These are phyloP conservation scores for Cladosporium sp. DNA, from an alignment of 2,329 filamentous ascomycete genomes.

Conservation along the genomic window DNA sequence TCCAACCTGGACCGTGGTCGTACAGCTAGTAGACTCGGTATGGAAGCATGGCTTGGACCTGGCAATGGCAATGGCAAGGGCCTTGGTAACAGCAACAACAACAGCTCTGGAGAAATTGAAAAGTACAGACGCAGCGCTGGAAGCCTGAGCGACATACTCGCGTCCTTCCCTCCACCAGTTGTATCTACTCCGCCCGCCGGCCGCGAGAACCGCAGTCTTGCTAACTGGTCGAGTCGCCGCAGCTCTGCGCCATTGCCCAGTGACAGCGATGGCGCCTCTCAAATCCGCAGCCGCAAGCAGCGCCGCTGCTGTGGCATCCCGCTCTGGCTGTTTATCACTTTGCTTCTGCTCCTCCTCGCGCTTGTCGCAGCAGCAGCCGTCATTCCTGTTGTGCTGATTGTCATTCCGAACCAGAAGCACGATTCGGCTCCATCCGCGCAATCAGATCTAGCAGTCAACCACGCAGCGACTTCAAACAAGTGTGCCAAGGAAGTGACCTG, in stretches of 20 bases:
- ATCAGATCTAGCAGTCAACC: slow-evolving; percentile 25
- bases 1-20: slow-evolving; percentile 83
- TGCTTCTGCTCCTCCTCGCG: slow-evolving; percentile 66
- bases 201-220: slow-evolving; percentile 14
- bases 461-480: slow-evolving; percentile 43
- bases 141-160: slow-evolving; percentile 65
- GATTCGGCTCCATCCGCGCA: slow-evolving; percentile 24
- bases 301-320: slow-evolving; percentile 83
- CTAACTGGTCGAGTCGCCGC: slow-evolving; percentile 24
- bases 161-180: slow-evolving; percentile 62
- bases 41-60: slow-evolving; percentile 49
- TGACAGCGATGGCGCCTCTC: slow-evolving; percentile 32
- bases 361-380: slow-evolving; percentile 80
- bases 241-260: slow-evolving; percentile 31
- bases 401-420: slow-evolving; percentile 55
- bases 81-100: background rate
- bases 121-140: slow-evolving; percentile 48
- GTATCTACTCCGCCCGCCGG: slow-evolving; percentile 1
- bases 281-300: slow-evolving; percentile 29
- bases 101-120: slow-evolving; percentile 31
- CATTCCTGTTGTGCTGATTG: slow-evolving; percentile 69
- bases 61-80: slow-evolving; percentile 26
- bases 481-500: slow-evolving; percentile 69
- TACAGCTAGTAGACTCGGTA: slow-evolving; percentile 61
- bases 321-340: slow-evolving; percentile 72